phyloP scores from a whole-genome alignment of 495 filamentous ascomycete genomes.

The Amniculicola lignicola region DNA sequence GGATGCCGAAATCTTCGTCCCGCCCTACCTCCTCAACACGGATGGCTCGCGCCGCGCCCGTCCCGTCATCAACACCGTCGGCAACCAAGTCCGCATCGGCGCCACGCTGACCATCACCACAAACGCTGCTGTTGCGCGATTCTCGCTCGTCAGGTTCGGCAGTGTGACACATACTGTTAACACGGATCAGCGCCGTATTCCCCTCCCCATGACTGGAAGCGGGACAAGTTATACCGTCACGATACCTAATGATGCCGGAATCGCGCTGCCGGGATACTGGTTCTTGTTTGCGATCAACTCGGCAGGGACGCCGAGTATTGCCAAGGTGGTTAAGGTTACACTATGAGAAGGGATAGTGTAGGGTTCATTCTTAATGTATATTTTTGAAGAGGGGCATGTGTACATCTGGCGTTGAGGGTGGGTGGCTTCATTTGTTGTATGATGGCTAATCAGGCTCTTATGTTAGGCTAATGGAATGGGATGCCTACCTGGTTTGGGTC shows the following conservation, averaged over 20 bases:
- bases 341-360: not conserved
- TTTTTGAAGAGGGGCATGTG: too few species aligned
- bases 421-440: too few species aligned
- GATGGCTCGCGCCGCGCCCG: conserved; percentile 45
- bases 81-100: conserved; percentile 37
- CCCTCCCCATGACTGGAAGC: conserved; percentile 34
- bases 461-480: too few species aligned
- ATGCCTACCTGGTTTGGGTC: too few species aligned
- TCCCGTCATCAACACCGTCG: conserved; percentile 42
- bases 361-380: not conserved
- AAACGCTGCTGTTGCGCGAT: conserved; percentile 23
- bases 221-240: conserved; percentile 35
- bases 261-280: conserved; percentile 56
- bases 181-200: conserved; percentile 57
- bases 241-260: conserved; percentile 50
- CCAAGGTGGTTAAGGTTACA: conserved; percentile 13
- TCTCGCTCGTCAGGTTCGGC: conserved; percentile 48
- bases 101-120: conserved; percentile 41
- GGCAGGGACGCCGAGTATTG: conserved; percentile 51
- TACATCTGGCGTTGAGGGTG: too few species aligned
- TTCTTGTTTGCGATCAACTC: conserved; percentile 54
- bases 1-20: conserved; percentile 57
- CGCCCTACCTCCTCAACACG: conserved; percentile 52
- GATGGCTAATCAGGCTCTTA: too few species aligned
- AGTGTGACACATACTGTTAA: conserved; percentile 57